Evolutionary conservation across 2,329 filamentous ascomycete species (phyloP).

Genomic region (Cryphonectria naterciae): DNA sequence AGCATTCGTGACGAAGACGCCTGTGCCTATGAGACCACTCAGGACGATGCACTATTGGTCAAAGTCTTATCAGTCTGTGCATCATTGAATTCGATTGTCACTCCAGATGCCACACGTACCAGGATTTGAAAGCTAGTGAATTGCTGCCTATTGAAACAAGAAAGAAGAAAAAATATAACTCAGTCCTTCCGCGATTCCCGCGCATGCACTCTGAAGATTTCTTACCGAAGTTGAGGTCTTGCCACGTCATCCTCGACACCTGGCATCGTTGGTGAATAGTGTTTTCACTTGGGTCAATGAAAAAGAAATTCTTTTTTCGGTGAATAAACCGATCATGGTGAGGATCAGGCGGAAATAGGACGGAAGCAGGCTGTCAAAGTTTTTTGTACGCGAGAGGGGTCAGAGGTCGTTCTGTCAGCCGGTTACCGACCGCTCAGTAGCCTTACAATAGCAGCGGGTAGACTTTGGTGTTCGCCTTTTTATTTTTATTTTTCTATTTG

Average conservation of each 20-base stretch:
- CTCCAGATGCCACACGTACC: slow-evolving; percentile 9
- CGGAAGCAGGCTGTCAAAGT: background rate
- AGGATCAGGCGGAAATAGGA: background rate
- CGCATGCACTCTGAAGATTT: background rate
- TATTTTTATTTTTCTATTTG: background rate
- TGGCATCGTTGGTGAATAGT: background rate
- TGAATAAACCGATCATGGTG: background rate
- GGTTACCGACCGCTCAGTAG: background rate
- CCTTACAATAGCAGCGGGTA: background rate
- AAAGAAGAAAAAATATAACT: background rate
- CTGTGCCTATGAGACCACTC: slow-evolving; percentile 28
- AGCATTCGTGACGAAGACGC: slow-evolving; percentile 29
- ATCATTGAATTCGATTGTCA: background rate
- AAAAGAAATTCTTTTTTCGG: background rate
- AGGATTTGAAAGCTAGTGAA: slow-evolving; percentile 27
- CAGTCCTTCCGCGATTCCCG: background rate
- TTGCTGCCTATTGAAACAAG: slow-evolving; percentile 10
- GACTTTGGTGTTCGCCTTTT: background rate
- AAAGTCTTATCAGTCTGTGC: background rate
- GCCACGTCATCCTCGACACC: slow-evolving; percentile 5
- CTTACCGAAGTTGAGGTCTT: slow-evolving; percentile 13
- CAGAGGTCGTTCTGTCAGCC: background rate
- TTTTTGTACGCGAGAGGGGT: background rate
- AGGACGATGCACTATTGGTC: slow-evolving; percentile 27
- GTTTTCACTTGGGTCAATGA: background rate